Percentiles rank a stretch among this genome's conserved stretches.
Conservation (phyloP, 768 basidiomycete species). For the Pleurotus ostreatus region DNA sequence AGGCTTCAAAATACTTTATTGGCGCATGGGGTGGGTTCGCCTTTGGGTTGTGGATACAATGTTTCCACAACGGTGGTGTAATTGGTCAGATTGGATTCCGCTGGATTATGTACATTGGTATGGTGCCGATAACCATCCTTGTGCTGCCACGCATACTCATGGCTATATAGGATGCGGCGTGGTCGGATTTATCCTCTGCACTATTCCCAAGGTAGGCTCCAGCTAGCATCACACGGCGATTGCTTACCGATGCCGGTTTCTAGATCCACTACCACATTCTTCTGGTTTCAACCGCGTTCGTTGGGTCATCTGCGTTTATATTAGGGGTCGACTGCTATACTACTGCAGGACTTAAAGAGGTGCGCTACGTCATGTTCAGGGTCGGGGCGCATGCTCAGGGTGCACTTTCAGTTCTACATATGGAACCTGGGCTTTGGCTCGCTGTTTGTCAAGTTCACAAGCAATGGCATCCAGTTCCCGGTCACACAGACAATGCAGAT, state of each 20-base stretch:
- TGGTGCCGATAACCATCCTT: constrained; percentile 14
- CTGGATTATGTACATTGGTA: constrained; percentile 90
- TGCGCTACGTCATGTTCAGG: constrained; percentile 24
- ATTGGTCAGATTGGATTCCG: constrained; percentile 73
- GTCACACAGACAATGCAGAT: constrained; percentile 90
- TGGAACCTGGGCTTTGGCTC: constrained; percentile 88
- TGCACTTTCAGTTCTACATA: constrained; percentile 72
- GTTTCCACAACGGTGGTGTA: constrained; percentile 77
- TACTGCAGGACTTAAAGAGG: constrained; percentile 90
- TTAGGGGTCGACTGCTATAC: constrained; percentile 94
- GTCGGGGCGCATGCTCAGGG: constrained; percentile 5
- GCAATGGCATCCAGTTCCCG: constrained; percentile 69
- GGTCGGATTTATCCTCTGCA: constrained; percentile 77
- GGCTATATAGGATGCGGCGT: constrained; percentile 59
- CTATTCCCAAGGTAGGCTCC: constrained; percentile 62
- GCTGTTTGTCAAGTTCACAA: constrained; percentile 75
- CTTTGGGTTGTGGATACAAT: constrained; percentile 83
- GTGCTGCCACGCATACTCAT: constrained; percentile 11
- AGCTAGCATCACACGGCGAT: constrained; percentile 11
- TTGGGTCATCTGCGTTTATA: constrained; percentile 88
- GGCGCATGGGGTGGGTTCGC: constrained; percentile 88
- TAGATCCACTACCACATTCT: constrained; percentile 82
- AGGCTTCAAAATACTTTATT: constrained; percentile 78
- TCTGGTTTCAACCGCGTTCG: constrained; percentile 82
- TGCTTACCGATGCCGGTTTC: constrained; percentile 11